Evolutionary conservation across 2,329 filamentous ascomycete genomes (phyloP).

Genomic region (Emmonsiellopsis sp.): DNA sequence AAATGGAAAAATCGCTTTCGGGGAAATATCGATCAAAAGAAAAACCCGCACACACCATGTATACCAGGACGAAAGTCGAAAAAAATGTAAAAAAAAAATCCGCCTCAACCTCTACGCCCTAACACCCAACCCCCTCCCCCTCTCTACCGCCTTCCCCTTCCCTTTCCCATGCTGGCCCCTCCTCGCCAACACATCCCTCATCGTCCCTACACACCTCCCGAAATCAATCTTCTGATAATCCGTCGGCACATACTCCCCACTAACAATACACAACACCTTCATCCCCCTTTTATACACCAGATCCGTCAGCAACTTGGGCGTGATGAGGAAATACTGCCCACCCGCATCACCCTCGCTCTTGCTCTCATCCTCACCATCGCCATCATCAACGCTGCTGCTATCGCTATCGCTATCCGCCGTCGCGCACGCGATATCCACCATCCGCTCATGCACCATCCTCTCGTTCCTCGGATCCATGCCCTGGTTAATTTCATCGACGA

Average conservation of each 20-base stretch:
- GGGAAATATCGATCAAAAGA: too few relatives aligned
- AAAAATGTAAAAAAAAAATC: neutral
- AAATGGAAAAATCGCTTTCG: too few relatives aligned
- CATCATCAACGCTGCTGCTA: conserved; percentile 31
- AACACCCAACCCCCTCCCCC: neutral
- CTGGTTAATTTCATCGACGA: conserved; percentile 99
- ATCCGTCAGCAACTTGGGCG: conserved; percentile 81
- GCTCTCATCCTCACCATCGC: neutral
- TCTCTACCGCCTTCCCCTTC: neutral
- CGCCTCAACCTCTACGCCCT: neutral
- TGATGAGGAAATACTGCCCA: conserved; percentile 88
- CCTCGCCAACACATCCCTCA: conserved; percentile 20
- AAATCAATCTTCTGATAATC: conserved; percentile 31
- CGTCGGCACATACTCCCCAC: conserved; percentile 56
- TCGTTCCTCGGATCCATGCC: conserved; percentile 99
- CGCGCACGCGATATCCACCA: conserved; percentile 90
- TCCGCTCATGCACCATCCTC: conserved; percentile 92
- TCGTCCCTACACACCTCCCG: conserved; percentile 23
- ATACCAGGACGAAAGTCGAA: neutral
- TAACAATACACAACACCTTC: conserved; percentile 88
- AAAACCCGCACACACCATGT: neutral
- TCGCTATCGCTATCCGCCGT: conserved; percentile 39
- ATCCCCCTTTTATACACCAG: conserved; percentile 83
- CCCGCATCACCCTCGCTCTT: conserved; percentile 28
- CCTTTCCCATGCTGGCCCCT: conserved; percentile 1